These are phyloP conservation scores for Zelopaecilomyces penicillatus DNA, from an alignment of 2,329 filamentous ascomycete genomes.

Conservation along the genomic window DNA sequence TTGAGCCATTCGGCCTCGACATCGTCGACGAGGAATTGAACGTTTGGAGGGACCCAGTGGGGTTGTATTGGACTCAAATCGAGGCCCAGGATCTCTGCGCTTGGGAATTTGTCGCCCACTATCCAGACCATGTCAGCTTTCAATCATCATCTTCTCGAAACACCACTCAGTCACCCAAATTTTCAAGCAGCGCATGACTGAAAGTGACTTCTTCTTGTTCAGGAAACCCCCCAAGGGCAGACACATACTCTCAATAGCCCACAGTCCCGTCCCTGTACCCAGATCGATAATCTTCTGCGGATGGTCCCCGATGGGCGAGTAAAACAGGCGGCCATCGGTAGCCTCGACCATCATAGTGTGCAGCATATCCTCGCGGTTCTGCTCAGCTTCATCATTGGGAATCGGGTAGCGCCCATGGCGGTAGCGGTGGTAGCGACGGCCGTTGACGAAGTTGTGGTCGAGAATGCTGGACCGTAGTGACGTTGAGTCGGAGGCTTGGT, in stretches of 20 bases:
- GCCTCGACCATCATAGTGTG: slow-evolving; percentile 38
- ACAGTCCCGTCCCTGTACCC: slow-evolving; percentile 40
- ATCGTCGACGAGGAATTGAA: slow-evolving; percentile 29
- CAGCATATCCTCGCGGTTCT: slow-evolving; percentile 36
- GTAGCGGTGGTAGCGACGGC: slow-evolving; percentile 35
- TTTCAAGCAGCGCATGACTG: no score
- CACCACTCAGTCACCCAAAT: no score
- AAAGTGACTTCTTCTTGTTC: no score
- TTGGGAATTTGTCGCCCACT: slow-evolving; percentile 26
- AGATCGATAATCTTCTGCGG: slow-evolving; percentile 38
- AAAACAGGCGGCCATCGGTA: slow-evolving; percentile 30
- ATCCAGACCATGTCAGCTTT: no score
- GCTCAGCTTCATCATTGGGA: slow-evolving; percentile 38
- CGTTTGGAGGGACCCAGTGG: slow-evolving; percentile 31
- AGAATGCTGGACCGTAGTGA: slow-evolving; percentile 6
- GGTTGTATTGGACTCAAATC: slow-evolving; percentile 33
- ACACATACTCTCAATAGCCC: slow-evolving; percentile 33
- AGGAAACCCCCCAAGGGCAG: not conserved
- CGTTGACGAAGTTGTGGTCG: slow-evolving; percentile 9
- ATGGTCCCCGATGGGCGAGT: slow-evolving; percentile 30
- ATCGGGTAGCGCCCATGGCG: slow-evolving; percentile 35
- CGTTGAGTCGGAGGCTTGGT: slow-evolving; percentile 2
- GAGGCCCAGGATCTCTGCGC: slow-evolving; percentile 28
- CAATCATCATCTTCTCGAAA: no score
- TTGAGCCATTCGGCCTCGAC: slow-evolving; percentile 24